Conservation (phyloP, 1,284 basidiomycete species). For the Ganoderma boninense region DNA sequence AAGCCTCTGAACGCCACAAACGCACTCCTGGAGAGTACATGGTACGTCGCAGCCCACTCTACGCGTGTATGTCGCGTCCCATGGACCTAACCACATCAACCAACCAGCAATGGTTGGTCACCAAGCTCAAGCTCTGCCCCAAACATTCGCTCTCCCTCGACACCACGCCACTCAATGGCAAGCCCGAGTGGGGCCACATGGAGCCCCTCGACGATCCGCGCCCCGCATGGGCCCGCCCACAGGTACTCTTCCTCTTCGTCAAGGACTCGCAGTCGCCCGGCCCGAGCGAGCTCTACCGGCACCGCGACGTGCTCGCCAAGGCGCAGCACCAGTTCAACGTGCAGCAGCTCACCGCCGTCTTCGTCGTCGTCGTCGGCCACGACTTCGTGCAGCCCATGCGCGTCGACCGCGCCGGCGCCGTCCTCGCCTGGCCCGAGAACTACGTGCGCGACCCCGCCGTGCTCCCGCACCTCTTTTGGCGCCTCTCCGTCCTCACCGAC, state of each 20-base stretch:
- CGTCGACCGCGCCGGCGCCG: not conserved
- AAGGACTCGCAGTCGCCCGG: not conserved
- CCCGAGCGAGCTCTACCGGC: not conserved
- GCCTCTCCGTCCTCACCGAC: slow-evolving; percentile 13
- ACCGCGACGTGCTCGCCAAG: not conserved
- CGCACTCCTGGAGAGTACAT: slow-evolving; percentile 4
- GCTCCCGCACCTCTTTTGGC: slow-evolving; percentile 14
- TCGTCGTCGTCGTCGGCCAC: slow-evolving; percentile 2
- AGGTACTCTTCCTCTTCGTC: not conserved
- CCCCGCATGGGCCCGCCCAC: slow-evolving; percentile 2
- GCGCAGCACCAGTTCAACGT: not conserved
- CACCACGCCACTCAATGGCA: not conserved
- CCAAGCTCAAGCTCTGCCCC: not conserved
- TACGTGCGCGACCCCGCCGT: slow-evolving; percentile 4
- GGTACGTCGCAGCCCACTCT: not conserved
- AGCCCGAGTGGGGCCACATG: not conserved
- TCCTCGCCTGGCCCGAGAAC: not conserved
- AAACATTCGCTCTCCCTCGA: not conserved
- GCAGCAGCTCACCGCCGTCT: not conserved
- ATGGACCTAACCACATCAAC: not conserved
- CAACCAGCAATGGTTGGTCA: not conserved
- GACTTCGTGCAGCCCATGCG: not conserved
- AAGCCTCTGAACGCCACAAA: not conserved
- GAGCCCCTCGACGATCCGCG: not conserved
- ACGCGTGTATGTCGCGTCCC: not conserved